Evolutionary conservation across 2,329 filamentous ascomycete species (phyloP), one percentile per base, ranked within the genome.

Genomic region (Phialocephala subalpina): DNA sequence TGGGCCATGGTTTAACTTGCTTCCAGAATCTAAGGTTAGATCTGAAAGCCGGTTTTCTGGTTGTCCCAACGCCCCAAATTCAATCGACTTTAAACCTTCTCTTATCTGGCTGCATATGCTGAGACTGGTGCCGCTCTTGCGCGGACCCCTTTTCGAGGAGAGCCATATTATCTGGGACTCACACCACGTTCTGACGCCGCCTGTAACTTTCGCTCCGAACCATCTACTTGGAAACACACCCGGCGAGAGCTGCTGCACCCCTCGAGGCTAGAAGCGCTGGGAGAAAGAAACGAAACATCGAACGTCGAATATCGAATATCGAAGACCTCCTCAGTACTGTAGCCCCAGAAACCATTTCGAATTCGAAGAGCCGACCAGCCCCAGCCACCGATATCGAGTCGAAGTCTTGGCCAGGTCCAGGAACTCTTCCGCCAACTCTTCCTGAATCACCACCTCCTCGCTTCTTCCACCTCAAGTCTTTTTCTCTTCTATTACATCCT

Each of bases 211-310:
- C n/a, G n/a, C 42, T 11, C n/a, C 7, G 49, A 27, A 6, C 49
- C 25, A 53, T 53, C 49, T 25, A 53, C 49, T 29, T 22, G 49
- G 49, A 53, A 53, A 18, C 25, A 53, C 4, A 18, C 4, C 45
- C 45, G 45, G n/a, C 45, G 20, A 49, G 20, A 22, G 12, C 7
- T 18, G 42, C 7, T 11, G n/a, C 7, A 18, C 18, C 7, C 14
- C 42, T 42, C 3, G 12, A 47, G 25, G 47, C 47, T 27, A 52
- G 49, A 53, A 33, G 25, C 49, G 49, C 49, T 53, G 49, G 49
- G 47, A 52, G 47, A 9, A 52, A 27, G 47, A 52, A 52, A 52
- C 47, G 47, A 53, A 53, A 53, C 49, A 53, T 53, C 11, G 49
- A 53, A 29, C 49, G 49, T 22, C 8, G 25, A 8, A 52, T n/a